Conservation (phyloP, 306 rosid species). For the Vigna trinervia region DNA sequence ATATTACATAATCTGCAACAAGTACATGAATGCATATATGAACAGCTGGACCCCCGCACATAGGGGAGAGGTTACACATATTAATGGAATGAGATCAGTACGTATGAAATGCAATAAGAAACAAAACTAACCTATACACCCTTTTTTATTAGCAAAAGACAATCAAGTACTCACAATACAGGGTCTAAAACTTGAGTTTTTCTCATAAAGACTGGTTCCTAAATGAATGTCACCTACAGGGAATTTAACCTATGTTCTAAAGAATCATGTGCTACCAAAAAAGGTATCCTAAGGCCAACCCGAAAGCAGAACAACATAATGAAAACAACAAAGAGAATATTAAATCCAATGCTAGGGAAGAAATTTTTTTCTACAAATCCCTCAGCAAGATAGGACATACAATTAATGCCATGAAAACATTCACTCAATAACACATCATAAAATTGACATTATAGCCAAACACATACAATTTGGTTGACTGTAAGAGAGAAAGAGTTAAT, state of each 20-base stretch:
- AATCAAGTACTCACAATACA: background rate
- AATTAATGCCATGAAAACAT: constrained; percentile 21
- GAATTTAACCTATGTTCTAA: constrained; percentile 8
- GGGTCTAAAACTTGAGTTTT: background rate
- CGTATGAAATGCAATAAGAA: constrained; percentile 10
- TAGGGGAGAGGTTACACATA: background rate
- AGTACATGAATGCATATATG: background rate
- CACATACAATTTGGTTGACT: background rate
- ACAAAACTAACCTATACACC: background rate
- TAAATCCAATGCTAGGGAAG: constrained; percentile 23
- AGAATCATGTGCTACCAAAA: background rate
- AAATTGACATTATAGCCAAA: constrained; percentile 3
- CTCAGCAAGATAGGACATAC: constrained; percentile 4
- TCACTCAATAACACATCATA: constrained; percentile 31
- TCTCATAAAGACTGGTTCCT: background rate
- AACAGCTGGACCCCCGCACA: background rate
- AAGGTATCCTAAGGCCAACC: constrained; percentile 16
- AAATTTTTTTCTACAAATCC: constrained; percentile 6
- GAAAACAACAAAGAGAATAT: constrained; percentile 17
- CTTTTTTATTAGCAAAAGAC: background rate
- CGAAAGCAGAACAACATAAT: constrained; percentile 29
- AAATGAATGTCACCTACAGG: background rate
- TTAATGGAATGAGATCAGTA: constrained; percentile 8
- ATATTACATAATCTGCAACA: background rate
- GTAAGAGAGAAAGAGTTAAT: background rate